Evolutionary conservation across 331 rosid genomes (phyloP).

Genomic region (Prunus yedoensis): DNA sequence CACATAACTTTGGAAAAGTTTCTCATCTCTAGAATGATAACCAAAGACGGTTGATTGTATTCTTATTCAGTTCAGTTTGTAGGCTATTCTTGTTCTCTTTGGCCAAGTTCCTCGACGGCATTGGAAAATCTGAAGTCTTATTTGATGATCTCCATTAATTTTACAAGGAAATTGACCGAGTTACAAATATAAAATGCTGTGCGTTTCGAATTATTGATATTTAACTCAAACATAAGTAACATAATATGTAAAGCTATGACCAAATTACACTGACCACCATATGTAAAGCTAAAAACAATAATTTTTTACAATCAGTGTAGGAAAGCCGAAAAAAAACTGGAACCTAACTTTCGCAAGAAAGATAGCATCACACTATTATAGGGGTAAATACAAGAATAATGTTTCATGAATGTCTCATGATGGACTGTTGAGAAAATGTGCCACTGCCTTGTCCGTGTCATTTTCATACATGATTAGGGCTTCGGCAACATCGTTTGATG

Average conservation of each 20-base stretch:
- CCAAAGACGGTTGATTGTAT: background rate
- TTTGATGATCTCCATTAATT: background rate
- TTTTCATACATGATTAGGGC: constrained; percentile 76
- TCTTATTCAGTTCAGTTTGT: too few species aligned
- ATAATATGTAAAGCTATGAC: background rate
- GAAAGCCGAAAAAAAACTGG: background rate
- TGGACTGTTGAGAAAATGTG: constrained; percentile 67
- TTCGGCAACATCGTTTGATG: constrained; percentile 61
- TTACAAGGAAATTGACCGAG: too few species aligned
- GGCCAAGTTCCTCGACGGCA: background rate
- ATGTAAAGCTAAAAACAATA: background rate
- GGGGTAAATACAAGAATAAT: background rate
- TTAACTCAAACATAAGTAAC: background rate
- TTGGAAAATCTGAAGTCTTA: too few species aligned
- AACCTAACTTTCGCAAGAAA: background rate
- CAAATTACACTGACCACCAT: background rate
- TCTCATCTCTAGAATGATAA: too few species aligned
- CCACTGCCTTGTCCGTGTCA: constrained; percentile 81
- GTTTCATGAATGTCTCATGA: constrained; percentile 38
- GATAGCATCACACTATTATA: constrained; percentile 4
- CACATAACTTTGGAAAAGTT: background rate
- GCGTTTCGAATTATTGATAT: too few species aligned
- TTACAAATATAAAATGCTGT: too few species aligned
- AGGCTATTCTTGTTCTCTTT: background rate
- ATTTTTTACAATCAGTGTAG: constrained; percentile 7